These are phyloP conservation scores for Trichophyton verrucosum DNA, from an alignment of 2,329 filamentous ascomycete species.

Conservation along the genomic window DNA sequence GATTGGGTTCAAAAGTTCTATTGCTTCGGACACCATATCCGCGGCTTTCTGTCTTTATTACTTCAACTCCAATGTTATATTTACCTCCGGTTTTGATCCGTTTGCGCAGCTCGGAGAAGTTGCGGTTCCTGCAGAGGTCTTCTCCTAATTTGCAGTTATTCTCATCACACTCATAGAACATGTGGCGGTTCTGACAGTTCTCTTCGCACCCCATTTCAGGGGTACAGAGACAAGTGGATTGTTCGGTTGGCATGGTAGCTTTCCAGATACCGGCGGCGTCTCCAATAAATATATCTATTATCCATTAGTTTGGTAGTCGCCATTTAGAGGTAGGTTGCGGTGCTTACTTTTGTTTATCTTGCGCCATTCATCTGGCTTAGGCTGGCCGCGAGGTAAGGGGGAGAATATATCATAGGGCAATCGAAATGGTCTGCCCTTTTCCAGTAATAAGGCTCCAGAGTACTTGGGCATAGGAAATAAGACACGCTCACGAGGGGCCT, in stretches of 20 bases:
- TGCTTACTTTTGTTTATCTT: slow-evolving; percentile 78
- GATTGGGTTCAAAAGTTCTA: slow-evolving; percentile 70
- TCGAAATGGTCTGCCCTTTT: slow-evolving; percentile 68
- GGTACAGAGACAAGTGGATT: slow-evolving; percentile 66
- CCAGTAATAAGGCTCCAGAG: slow-evolving; percentile 56
- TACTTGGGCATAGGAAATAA: slow-evolving; percentile 65
- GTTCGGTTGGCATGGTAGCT: slow-evolving; percentile 59
- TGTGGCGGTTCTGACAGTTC: slow-evolving; percentile 84
- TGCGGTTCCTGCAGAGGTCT: slow-evolving; percentile 69
- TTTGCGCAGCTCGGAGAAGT: slow-evolving; percentile 66
- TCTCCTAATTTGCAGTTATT: slow-evolving; percentile 72
- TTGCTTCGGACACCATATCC: slow-evolving; percentile 88
- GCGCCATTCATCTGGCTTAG: slow-evolving; percentile 85
- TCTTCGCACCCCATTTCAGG: slow-evolving; percentile 73
- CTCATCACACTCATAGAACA: slow-evolving; percentile 93
- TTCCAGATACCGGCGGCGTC: slow-evolving; percentile 72
- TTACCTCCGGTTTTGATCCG: slow-evolving; percentile 68
- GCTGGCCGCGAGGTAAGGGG: slow-evolving; percentile 70
- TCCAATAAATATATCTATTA: slow-evolving; percentile 73
- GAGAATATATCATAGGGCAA: slow-evolving; percentile 84
- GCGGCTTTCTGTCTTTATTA: slow-evolving; percentile 77
- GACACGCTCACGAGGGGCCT: slow-evolving; percentile 28
- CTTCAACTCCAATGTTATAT: slow-evolving; percentile 87
- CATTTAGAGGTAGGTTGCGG: background rate
- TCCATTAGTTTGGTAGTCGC: background rate